Evolutionary conservation across 2,329 filamentous ascomycete genomes (phyloP), one percentile per base, ranked within the genome.

Genomic region (Paecilomyces sp.): DNA sequence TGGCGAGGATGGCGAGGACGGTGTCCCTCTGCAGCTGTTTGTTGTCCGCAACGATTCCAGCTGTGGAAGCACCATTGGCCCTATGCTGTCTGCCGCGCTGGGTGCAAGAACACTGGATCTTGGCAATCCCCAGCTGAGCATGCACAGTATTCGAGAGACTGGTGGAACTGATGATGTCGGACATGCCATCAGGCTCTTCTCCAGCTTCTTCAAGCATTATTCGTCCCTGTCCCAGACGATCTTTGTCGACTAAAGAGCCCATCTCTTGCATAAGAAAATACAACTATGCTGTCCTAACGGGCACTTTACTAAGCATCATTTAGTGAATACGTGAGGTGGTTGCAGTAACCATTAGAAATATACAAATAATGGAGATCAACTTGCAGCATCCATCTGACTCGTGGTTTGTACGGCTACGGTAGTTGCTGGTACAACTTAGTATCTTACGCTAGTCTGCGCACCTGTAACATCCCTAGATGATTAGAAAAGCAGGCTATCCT

Each of bases 101-200:
- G 94, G 94, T 59, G 87, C 91, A 58, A 83, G 94, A 63, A 97
- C 94, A 1, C 81, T 99, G 53, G 94, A 99, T 77, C 77, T 97
- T 59, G 93, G 93, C 9, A 97, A 97, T 77, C 88, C 93, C 30
- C 93, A 97, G 79, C 80, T 97, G 64, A 92, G 89, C 72, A 97
- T 97, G 94, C 93, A 97, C 78, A 94, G 90, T 71, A 97, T 97
- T 70, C 87, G 94, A 58, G 94, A 97, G 81, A 96, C 91, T 52
- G 90, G 90, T 25, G 94, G 94, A 47, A 86, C 88, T 1, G 85
- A 92, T 67, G 93, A 99, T 77, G 89, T 97, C 0, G 90, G 89
- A 66, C 85, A 94, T 77, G 90, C 90, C 0, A 87, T 96, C 64
- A 88, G 88, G 70, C 74, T 99, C 57, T 97, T 99, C 75, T 86